Conservation (phyloP, 2,329 filamentous ascomycete species). For the Colletotrichum chrysophilum region DNA sequence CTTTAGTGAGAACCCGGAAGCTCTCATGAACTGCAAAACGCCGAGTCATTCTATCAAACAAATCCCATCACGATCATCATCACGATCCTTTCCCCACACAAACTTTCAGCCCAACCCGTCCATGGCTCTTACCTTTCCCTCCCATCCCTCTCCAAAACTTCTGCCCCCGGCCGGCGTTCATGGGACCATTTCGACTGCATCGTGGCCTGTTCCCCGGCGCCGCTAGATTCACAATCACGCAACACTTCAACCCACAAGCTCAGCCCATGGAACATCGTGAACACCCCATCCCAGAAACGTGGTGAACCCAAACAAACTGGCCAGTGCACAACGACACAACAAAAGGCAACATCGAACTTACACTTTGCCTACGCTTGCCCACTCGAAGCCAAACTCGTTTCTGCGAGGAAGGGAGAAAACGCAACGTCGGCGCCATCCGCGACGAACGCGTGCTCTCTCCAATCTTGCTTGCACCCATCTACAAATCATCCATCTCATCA, state of each 20-base stretch:
- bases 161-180: neutral
- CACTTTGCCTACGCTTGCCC: neutral
- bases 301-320: neutral
- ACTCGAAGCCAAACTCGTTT: neutral
- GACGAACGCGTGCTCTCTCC: slow-evolving; percentile 15
- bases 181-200: neutral
- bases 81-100: neutral
- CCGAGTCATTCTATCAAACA: slow-evolving; percentile 1
- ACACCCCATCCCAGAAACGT: neutral
- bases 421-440: slow-evolving; percentile 12
- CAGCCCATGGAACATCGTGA: neutral
- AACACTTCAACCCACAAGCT: neutral
- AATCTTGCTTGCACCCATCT: neutral
- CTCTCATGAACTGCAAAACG: neutral
- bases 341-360: neutral
- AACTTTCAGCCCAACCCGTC: neutral
- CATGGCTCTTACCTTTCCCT: neutral
- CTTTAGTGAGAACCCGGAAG: neutral
- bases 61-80: neutral
- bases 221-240: neutral
- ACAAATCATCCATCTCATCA: neutral
- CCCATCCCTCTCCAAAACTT: neutral
- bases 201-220: neutral
- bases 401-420: neutral
- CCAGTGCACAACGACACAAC: neutral